A percentile compares a stretch with the other conserved stretches of the same genome.
Evolutionary conservation across 805 yeast genomes (phyloP).

Genomic region (Ogataea paradorogensis): DNA sequence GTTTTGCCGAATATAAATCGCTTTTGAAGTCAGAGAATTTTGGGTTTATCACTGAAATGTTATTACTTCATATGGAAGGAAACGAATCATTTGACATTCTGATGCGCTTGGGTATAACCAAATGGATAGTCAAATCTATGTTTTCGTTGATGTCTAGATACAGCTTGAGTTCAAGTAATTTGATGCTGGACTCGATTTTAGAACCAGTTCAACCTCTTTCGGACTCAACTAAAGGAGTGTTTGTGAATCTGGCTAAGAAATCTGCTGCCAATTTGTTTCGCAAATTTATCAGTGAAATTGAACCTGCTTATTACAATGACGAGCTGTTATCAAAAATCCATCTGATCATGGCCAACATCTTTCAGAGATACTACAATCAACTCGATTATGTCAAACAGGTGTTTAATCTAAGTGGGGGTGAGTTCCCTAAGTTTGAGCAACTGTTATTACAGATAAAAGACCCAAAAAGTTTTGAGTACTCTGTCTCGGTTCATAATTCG

Average conservation of each 20-base stretch:
- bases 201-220: slow-evolving; percentile 4
- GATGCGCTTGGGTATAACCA: slow-evolving; percentile 24
- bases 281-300: slow-evolving; percentile 23
- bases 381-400: slow-evolving; percentile 30
- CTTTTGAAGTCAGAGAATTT: slow-evolving; percentile 31
- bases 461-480: slow-evolving; percentile 16
- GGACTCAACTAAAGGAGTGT: slow-evolving; percentile 7
- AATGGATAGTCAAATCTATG: slow-evolving; percentile 19
- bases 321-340: slow-evolving; percentile 39
- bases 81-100: slow-evolving; percentile 41
- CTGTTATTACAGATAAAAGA: slow-evolving; percentile 14
- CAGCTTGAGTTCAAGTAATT: slow-evolving; percentile 14
- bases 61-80: slow-evolving; percentile 42
- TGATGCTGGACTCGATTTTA: slow-evolving; percentile 23
- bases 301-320: slow-evolving; percentile 32
- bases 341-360: slow-evolving; percentile 34
- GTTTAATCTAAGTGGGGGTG: slow-evolving; percentile 26
- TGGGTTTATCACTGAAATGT: slow-evolving; percentile 39
- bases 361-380: slow-evolving; percentile 33
- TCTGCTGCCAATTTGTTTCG: slow-evolving; percentile 19
- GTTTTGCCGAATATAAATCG: slow-evolving; percentile 20
- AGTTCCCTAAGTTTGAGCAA: slow-evolving; percentile 26
- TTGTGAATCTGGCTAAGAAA: slow-evolving; percentile 12
- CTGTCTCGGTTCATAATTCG: slow-evolving; percentile 18
- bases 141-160: slow-evolving; percentile 24